These are phyloP conservation scores for Solanum sejunctum DNA, from an alignment of 257 asterid species.

Conservation along the genomic window DNA sequence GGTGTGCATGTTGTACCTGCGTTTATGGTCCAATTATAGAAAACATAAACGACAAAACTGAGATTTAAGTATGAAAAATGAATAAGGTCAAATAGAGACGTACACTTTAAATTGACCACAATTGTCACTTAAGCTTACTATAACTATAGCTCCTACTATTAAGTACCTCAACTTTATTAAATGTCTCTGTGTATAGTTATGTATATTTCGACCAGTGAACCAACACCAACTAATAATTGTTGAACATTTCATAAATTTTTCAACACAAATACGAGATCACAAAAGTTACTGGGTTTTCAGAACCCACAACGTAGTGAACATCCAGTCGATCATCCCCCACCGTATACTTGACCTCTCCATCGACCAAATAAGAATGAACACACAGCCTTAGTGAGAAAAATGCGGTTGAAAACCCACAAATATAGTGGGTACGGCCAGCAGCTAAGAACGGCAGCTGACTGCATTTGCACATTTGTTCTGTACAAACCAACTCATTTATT, in stretches of 20 bases:
- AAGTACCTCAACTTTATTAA: too few relatives aligned
- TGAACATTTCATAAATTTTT: too few relatives aligned
- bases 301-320: not conserved
- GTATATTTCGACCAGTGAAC: too few relatives aligned
- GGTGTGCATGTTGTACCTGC: not conserved
- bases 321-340: not conserved
- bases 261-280: too few relatives aligned
- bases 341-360: not conserved
- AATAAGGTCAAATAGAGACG: not conserved
- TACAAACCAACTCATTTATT: not conserved
- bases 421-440: not conserved
- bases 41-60: too few relatives aligned
- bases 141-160: too few relatives aligned
- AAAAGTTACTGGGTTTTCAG: too few relatives aligned
- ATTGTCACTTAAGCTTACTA: too few relatives aligned
- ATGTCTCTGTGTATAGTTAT: too few relatives aligned
- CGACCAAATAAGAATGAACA: not conserved
- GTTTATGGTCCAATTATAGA: not conserved
- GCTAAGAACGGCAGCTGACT: not conserved
- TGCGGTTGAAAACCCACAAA: not conserved
- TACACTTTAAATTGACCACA: not conserved
- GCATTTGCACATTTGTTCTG: not conserved
- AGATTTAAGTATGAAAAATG: not conserved
- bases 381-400: not conserved
- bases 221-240: too few relatives aligned